Evolutionary conservation across 306 rosid genomes (phyloP).

Genomic region (Biancaea sappan): DNA sequence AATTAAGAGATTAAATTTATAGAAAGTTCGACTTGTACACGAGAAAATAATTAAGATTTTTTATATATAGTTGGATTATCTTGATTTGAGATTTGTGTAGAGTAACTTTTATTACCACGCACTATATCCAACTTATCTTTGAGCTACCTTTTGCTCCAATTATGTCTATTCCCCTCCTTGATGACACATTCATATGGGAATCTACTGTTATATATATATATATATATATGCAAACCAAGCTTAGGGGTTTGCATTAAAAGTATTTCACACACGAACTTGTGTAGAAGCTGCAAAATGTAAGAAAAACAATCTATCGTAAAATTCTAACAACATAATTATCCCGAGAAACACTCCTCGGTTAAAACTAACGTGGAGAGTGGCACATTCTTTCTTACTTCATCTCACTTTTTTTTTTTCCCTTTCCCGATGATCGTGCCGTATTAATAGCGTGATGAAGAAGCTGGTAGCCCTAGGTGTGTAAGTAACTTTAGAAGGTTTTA

Average conservation of each 20-base stretch:
- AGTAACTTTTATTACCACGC: too few relatives aligned
- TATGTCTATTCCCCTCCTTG: too few relatives aligned
- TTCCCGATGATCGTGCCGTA: not conserved
- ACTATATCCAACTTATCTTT: too few relatives aligned
- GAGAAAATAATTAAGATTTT: too few relatives aligned
- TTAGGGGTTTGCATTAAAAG: not conserved
- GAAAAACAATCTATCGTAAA: not conserved
- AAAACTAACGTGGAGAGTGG: constrained; percentile 9
- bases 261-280: not conserved
- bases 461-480: not conserved
- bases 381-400: constrained; percentile 2
- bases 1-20: not conserved
- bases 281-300: not conserved
- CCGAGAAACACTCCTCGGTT: not conserved
- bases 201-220: not conserved
- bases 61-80: too few relatives aligned
- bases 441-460: constrained; percentile 3
- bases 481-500: not conserved
- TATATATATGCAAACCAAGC: not conserved
- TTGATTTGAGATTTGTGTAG: too few relatives aligned
- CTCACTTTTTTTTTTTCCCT: constrained; percentile 1
- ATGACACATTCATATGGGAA: too few relatives aligned
- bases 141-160: too few relatives aligned
- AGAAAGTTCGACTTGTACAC: not conserved
- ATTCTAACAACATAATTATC: not conserved